Base-by-base conservation (phyloP, 306 rosid genomes). In the Inga laurina region DNA sequence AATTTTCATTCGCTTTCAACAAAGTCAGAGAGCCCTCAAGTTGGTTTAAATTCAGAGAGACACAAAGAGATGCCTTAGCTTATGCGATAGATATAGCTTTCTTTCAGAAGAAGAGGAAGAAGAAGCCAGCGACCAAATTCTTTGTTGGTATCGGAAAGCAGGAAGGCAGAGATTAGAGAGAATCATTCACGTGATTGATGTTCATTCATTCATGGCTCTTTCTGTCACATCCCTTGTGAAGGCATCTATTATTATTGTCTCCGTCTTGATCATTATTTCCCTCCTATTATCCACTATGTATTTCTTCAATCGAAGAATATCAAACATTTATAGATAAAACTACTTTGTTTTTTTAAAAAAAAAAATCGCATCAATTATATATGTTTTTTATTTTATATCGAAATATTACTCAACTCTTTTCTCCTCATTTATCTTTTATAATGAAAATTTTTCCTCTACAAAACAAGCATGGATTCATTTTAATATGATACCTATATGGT, bases 121-220 rank as follows among this genome's bases (percentile, higher is more conserved):
- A 83, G 79, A 84, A 77, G 84, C 78, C 89, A 72, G 32, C 74
- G 30, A 45, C 73, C 70, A 75, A 85, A 82, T 90, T 88, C 87
- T 77, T 81, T 44, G 56, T 39, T 69, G 49, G 51, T 15, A 9
- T 39, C 21, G 16, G 4, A 39, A 69, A 69, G 74, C 22, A 39
- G 54, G 18, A 48, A 49, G 54, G 16, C 18, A 49, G 54, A 49
- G 6, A 39, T 39, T 34, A 10, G 61, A 82, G 87, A 83, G 97
- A 90, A 90, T 91, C 91, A 87, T 93, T 90, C 94, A 87, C 91
- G 91, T 90, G 97, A 88, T 88, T 84, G 89, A 86, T 74, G 54
- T 90, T 80, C 90, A 83, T 89, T 52, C 59, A 52, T 21, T 87
- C 65, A 83, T 84, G 72, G 88, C 90, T 70, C 75, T 84, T 83